Percentiles rank a stretch among this genome's conserved stretches.
Conservation (phyloP, 441 rosid genomes). For the Hypseocharis bilobata region DNA sequence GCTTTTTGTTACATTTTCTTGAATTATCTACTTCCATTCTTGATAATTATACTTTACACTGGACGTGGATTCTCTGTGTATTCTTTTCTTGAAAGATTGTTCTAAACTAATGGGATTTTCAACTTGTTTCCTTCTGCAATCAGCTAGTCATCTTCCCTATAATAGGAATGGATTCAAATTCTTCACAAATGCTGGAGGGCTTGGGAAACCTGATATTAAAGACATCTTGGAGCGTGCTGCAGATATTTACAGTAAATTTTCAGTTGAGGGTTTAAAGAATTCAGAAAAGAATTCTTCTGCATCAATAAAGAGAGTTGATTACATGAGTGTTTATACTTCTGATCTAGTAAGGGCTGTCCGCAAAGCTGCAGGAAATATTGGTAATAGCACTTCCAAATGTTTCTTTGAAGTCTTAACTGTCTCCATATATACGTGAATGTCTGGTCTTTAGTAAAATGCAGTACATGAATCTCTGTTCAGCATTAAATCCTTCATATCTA, state of each 20-base stretch:
- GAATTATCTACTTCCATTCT: not conserved
- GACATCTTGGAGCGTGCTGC: slow-evolving; percentile 78
- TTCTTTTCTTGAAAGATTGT: not conserved
- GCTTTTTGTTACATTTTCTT: slow-evolving; percentile 1
- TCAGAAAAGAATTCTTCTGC: slow-evolving; percentile 33
- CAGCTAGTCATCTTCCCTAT: slow-evolving; percentile 98
- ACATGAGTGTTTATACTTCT: slow-evolving; percentile 72
- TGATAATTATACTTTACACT: not conserved
- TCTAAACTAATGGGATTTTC: slow-evolving; percentile 19
- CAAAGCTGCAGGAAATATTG: slow-evolving; percentile 74
- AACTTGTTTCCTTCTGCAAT: slow-evolving; percentile 25
- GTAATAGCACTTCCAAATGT: slow-evolving; percentile 32
- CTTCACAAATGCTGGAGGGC: slow-evolving; percentile 88
- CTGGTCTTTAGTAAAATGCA: not conserved
- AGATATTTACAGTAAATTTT: slow-evolving; percentile 48
- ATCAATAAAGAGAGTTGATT: slow-evolving; percentile 57
- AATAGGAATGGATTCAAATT: slow-evolving; percentile 95
- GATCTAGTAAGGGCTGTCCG: slow-evolving; percentile 79
- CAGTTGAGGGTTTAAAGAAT: slow-evolving; percentile 34
- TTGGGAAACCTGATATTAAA: slow-evolving; percentile 82
- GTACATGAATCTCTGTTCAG: not conserved
- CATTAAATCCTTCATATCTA: not conserved
- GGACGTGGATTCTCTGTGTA: not conserved
- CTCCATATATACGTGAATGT: not conserved
- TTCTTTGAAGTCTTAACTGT: slow-evolving; percentile 6